Base-by-base conservation (phyloP, 2,329 filamentous ascomycete species). In the Alternaria brassicicola region DNA sequence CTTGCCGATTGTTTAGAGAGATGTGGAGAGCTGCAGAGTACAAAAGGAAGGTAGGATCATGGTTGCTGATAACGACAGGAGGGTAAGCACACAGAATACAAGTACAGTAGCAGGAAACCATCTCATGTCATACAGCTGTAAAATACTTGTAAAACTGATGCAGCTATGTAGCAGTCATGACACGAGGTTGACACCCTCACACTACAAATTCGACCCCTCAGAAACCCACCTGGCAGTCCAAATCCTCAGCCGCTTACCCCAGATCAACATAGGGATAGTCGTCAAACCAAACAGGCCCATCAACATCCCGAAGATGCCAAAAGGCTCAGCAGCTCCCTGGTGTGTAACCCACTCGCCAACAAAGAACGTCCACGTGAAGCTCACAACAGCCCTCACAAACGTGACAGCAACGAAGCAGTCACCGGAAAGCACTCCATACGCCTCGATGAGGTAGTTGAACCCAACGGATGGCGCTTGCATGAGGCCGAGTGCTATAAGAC, bases 361-460 rank as follows among this genome's bases (percentile, higher is more conserved):
- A 42, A 86, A 85, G 53, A 85, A 85, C 0, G 82, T 83, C 83
- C 83, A 86, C 0, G 82, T 78, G 62, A 86, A 86, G 0, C 79
- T 77, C 8, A 86, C 78, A 5, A 84, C 69, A 10, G 82, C 77
- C 3, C 83, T 77, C 15, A 82, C 69, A 30, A 80, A 80, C 1
- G 83, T 84, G 0, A 85, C 79, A 49, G 83, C 80, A 12, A 83
- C 82, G 62, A 86, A 85, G 64, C 83, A 85, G 61, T 86, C 83
- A 1, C 79, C 80, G 0, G 81, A 79, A 1, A 84, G 62, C 1
- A 76, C 68, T 0, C 75, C 71, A 61, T 85, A 85, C 0, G 81
- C 75, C 35, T 85, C 84, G 33, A 85, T 83, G 3, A 85, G 64
- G 55, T 81, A 80, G 63, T 78, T 80, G 72, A 80, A 80, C 7